Conservation (phyloP, 2,329 filamentous ascomycete genomes). For the Exophiala xenobiotica region DNA sequence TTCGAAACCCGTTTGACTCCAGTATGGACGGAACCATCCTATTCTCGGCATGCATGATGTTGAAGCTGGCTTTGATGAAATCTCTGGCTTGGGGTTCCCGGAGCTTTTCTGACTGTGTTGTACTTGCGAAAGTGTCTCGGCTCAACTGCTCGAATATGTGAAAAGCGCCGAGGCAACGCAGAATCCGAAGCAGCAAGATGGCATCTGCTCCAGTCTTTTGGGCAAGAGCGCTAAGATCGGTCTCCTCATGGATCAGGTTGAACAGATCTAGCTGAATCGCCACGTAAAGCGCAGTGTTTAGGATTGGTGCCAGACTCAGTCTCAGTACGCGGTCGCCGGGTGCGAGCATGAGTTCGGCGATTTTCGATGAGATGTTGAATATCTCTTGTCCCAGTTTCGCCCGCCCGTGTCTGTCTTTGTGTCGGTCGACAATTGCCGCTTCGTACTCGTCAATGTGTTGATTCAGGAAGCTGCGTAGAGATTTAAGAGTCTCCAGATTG, state of each 20-base stretch:
- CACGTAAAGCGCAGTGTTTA: background rate
- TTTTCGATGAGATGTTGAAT: background rate
- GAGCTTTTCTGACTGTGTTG: background rate
- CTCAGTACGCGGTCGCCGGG: background rate
- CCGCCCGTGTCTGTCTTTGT: background rate
- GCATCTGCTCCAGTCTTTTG: background rate
- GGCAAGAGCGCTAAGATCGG: background rate
- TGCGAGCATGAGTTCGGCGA: background rate
- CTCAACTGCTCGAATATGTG: background rate
- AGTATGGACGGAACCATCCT: background rate
- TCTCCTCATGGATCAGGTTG: slow-evolving; percentile 3
- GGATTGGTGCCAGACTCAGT: background rate
- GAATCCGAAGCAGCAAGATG: background rate
- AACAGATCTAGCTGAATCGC: background rate
- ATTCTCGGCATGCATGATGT: background rate
- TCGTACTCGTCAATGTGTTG: background rate
- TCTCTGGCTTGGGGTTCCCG: background rate
- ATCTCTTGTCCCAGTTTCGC: background rate
- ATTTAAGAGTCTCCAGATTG: background rate
- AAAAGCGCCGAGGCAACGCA: background rate
- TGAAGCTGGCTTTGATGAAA: background rate
- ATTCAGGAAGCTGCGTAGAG: background rate
- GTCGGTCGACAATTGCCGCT: background rate
- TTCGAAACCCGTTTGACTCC: background rate
- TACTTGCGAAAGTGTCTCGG: background rate